Percentiles rank a stretch among this genome's conserved stretches.
phyloP scores from a whole-genome alignment of 331 rosid species.

The Quercus tomentella region DNA sequence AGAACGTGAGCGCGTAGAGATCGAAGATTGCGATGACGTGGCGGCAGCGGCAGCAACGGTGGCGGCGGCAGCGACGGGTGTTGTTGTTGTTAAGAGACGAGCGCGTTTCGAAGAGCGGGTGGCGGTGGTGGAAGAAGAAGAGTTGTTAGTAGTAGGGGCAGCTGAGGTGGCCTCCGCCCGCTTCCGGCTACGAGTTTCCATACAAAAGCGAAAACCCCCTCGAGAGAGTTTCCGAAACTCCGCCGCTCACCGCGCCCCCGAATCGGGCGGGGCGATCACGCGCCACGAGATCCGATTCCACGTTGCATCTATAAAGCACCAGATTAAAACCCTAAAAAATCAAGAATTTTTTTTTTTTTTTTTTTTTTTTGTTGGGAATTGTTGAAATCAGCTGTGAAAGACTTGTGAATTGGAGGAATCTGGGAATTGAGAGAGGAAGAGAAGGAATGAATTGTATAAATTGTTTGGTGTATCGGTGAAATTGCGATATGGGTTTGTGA shows the following conservation, averaged over 20 bases:
- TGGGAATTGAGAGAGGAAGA: neutral
- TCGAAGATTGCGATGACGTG: conserved; percentile 4
- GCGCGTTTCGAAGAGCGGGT: conserved; percentile 82
- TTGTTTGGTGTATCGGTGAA: neutral
- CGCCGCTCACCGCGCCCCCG: conserved; percentile 70
- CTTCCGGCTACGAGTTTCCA: conserved; percentile 99
- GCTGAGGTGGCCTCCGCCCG: conserved; percentile 99
- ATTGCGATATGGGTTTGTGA: neutral
- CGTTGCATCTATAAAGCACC: conserved; percentile 24
- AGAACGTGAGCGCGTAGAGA: conserved; percentile 70
- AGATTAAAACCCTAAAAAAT: neutral
- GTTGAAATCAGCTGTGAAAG: neutral
- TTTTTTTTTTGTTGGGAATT: too few species aligned
- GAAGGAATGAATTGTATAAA: neutral
- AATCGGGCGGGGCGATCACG: conserved; percentile 78
- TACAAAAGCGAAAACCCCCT: conserved; percentile 94
- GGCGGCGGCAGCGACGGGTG: conserved; percentile 37
- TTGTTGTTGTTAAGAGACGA: conserved; percentile 30
- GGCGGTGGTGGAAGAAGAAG: conserved; percentile 62
- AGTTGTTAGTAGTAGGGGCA: conserved; percentile 81
- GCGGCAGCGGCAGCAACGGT: conserved; percentile 19
- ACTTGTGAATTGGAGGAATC: neutral
- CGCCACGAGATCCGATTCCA: conserved; percentile 32
- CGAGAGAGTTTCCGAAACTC: neutral
- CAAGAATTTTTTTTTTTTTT: too few species aligned